Conservation (phyloP, 192 early-diverging fungal genomes). For the Gigaspora rosea region DNA sequence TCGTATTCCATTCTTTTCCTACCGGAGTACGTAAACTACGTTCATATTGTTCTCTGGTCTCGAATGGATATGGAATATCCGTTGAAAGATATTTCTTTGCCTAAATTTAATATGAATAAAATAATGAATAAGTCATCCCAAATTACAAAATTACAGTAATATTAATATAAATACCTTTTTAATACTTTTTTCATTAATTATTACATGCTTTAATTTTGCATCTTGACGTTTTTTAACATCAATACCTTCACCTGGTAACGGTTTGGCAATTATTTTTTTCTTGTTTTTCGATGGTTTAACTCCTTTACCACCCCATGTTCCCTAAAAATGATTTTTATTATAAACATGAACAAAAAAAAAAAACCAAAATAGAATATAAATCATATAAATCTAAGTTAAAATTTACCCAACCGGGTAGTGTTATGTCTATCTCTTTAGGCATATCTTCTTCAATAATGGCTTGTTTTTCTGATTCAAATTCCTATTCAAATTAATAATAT, state of each 20-base stretch:
- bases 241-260: constrained; percentile 60
- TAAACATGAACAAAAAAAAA: background rate
- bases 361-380: background rate
- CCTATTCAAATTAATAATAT: constrained; percentile 34
- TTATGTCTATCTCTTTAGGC: constrained; percentile 78
- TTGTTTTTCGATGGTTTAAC: constrained; percentile 48
- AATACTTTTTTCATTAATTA: constrained; percentile 86
- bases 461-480: constrained; percentile 90
- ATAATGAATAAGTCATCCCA: background rate
- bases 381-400: background rate
- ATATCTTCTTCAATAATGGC: constrained; percentile 68
- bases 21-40: constrained; percentile 77
- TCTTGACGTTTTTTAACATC: constrained; percentile 68
- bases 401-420: constrained; percentile 88
- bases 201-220: constrained; percentile 79
- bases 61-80: constrained; percentile 83
- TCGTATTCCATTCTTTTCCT: constrained; percentile 97
- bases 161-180: constrained; percentile 65
- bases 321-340: constrained; percentile 40
- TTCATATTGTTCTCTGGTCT: constrained; percentile 87
- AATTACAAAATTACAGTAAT: background rate
- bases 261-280: constrained; percentile 48
- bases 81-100: constrained; percentile 71
- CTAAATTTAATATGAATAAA: constrained; percentile 37
- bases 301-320: constrained; percentile 75